Base-by-base conservation (phyloP, 306 rosid genomes). In the Vigna hirtella region DNA sequence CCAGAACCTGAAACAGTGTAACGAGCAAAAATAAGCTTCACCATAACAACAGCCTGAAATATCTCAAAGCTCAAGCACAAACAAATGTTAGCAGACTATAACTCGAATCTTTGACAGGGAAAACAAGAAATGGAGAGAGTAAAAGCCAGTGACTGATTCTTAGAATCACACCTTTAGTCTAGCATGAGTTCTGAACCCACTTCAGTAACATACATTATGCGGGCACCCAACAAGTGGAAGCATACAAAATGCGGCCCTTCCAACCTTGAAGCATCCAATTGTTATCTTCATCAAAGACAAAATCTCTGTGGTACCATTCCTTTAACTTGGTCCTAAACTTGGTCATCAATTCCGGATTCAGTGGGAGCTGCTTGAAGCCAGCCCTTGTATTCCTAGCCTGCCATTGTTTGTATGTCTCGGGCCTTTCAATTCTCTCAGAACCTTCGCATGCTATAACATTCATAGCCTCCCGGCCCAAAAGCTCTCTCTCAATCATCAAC, bases 251-350 rank as follows among this genome's bases (percentile, higher is more conserved):
- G 58, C 98, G 83, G 2, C 98, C 98, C 80, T 89, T 93, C 96
- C 98, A 93, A 58, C 98, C 93, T 42, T 93, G 98, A 24, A 93
- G 85, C 91, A 93, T 80, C 96, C 93, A 91, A 26, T 93, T 74
- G 47, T 50, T 70, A 16, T 86, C 87, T 82, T 89, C 83, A 84
- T 91, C 96, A 10, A 91, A 52, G 6, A 78, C 86, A 82, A 89
- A 93, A 80, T 93, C 94, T 57, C 47, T 83, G 74, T 93, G 93
- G 70, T 93, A 93, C 79, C 86, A 69, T 69, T 73, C 75, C 73
- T 53, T 87, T 47, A 89, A 50, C 73, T 79, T 82, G 3, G 22
- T 73, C 78, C 51, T 72, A 47, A 85, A 80, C 43, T 49, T 74
- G 59, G 40, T 66, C 88, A 90, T 66, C 1, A 89, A 4, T 32